phyloP scores from a whole-genome alignment of 2,329 filamentous ascomycete genomes.

The Diaporthe batatas region DNA sequence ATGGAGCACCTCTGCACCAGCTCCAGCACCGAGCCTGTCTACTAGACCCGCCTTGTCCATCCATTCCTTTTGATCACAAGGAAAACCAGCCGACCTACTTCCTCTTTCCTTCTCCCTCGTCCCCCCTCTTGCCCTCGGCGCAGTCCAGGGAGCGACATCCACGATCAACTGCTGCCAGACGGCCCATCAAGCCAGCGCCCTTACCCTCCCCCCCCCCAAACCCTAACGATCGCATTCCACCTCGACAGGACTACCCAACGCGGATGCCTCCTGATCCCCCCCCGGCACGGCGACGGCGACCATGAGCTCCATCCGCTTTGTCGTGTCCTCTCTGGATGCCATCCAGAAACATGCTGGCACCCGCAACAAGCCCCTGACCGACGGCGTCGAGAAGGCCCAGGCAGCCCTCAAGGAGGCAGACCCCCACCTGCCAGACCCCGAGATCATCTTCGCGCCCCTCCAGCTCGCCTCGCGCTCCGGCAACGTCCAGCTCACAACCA shows the following conservation, averaged over 20 bases:
- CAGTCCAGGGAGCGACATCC: slow-evolving; percentile 9
- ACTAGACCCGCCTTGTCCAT: slow-evolving; percentile 16
- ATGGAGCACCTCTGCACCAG: slow-evolving; percentile 25
- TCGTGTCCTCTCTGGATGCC: slow-evolving; percentile 91
- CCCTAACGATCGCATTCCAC: background rate
- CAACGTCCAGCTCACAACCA: slow-evolving; percentile 87
- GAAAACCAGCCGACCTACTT: background rate
- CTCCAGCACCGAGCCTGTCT: slow-evolving; percentile 16
- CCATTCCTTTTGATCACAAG: slow-evolving; percentile 23
- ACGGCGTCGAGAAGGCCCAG: slow-evolving; percentile 84
- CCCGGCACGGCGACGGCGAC: slow-evolving; percentile 57
- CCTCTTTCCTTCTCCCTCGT: background rate
- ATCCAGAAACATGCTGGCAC: slow-evolving; percentile 87
- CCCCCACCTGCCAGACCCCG: slow-evolving; percentile 85
- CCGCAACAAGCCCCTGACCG: slow-evolving; percentile 85
- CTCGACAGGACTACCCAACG: slow-evolving; percentile 28
- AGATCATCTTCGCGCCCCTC: slow-evolving; percentile 90
- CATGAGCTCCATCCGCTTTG: slow-evolving; percentile 95
- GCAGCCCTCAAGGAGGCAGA: slow-evolving; percentile 89
- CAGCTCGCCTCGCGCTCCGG: slow-evolving; percentile 89
- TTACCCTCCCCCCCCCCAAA: background rate
- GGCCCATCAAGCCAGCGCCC: background rate
- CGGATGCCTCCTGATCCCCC: slow-evolving; percentile 56
- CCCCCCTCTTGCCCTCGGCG: slow-evolving; percentile 8
- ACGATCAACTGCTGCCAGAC: background rate